These are phyloP conservation scores for Aphanomyces astaci DNA, from an alignment of 352 stramenopile species.

Conservation along the genomic window DNA sequence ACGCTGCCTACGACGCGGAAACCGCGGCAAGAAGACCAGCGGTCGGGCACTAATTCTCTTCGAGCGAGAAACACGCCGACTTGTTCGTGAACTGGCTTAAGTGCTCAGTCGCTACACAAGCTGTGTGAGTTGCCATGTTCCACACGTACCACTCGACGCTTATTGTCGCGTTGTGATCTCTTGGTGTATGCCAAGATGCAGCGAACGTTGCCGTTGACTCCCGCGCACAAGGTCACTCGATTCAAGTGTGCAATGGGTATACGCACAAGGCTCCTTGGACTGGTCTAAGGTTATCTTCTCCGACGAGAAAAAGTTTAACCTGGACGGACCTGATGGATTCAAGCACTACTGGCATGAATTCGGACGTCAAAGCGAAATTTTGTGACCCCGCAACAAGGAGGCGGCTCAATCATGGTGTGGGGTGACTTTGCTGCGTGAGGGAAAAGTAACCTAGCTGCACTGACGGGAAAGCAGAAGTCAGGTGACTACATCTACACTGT, in stretches of 20 bases:
- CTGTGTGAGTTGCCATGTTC: background rate
- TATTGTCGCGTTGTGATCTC: background rate
- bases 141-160: background rate
- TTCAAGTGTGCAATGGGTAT: background rate
- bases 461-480: slow-evolving; percentile 25
- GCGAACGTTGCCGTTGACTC: background rate
- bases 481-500: slow-evolving; percentile 27
- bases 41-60: no score
- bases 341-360: slow-evolving; percentile 3
- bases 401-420: slow-evolving; percentile 29
- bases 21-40: background rate
- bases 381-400: background rate
- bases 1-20: background rate
- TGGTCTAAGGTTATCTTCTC: background rate
- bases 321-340: slow-evolving; percentile 5
- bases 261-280: background rate
- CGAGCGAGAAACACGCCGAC: no score
- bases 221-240: background rate
- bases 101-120: background rate
- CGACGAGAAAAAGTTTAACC: slow-evolving; percentile 9
- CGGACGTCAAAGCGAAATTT: background rate
- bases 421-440: slow-evolving; percentile 20
- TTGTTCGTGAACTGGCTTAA: background rate
- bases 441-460: slow-evolving; percentile 19
- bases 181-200: background rate